Evolutionary conservation across 805 yeast species (phyloP).

Genomic region (Saturnispora gosingensis): DNA sequence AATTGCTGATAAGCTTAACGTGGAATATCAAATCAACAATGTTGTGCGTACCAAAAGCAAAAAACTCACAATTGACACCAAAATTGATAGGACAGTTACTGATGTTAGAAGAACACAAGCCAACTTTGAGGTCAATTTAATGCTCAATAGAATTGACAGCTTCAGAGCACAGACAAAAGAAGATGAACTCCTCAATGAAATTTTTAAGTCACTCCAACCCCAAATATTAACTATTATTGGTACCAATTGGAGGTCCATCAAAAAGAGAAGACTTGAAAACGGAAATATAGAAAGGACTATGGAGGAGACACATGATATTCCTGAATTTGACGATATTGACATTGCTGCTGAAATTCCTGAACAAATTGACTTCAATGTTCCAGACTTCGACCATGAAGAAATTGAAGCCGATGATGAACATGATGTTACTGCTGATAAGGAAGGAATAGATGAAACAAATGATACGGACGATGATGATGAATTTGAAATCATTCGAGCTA

Average conservation of each 20-base stretch:
- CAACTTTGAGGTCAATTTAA: slow-evolving; percentile 16
- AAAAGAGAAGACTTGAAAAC: slow-evolving; percentile 11
- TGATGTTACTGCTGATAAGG: slow-evolving; percentile 19
- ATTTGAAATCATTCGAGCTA: slow-evolving; percentile 12
- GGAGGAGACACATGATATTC: not conserved
- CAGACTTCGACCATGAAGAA: not conserved
- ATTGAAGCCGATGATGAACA: not conserved
- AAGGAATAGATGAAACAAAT: not conserved
- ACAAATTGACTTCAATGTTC: not conserved
- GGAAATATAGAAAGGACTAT: not conserved
- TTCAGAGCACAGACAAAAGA: not conserved
- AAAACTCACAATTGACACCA: slow-evolving; percentile 37
- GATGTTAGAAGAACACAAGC: slow-evolving; percentile 25
- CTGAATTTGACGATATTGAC: slow-evolving; percentile 1
- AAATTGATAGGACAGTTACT: slow-evolving; percentile 36
- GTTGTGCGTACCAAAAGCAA: slow-evolving; percentile 43
- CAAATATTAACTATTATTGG: slow-evolving; percentile 6
- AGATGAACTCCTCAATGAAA: not conserved
- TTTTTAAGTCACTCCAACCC: slow-evolving; percentile 10
- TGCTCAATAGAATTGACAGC: not conserved
- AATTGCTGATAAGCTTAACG: slow-evolving; percentile 23
- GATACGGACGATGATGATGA: slow-evolving; percentile 13
- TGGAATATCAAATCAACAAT: slow-evolving; percentile 23
- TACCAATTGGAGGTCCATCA: slow-evolving; percentile 14
- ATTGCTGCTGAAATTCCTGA: not conserved